Evolutionary conservation across 768 basidiomycete genomes (phyloP).

Genomic region (Lentinula sp.): DNA sequence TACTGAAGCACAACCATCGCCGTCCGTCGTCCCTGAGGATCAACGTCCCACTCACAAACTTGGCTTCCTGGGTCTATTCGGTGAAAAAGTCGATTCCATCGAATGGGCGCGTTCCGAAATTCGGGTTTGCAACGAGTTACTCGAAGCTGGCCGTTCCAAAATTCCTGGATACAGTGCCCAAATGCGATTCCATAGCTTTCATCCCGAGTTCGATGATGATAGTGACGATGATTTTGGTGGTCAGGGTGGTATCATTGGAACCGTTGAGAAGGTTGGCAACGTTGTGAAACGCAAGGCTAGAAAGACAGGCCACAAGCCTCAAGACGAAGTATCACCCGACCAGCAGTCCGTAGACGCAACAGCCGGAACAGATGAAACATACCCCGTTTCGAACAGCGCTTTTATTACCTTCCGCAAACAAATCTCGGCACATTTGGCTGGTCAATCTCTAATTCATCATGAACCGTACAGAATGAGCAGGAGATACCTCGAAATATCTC

Average conservation of each 20-base stretch:
- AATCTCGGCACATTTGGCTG: constrained; percentile 87
- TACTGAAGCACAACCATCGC: not conserved
- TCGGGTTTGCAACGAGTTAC: constrained; percentile 37
- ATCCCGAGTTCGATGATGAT: constrained; percentile 6
- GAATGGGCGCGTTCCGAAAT: constrained; percentile 85
- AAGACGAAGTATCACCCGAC: constrained; percentile 10
- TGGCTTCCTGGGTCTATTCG: constrained; percentile 53
- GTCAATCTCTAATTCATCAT: constrained; percentile 70
- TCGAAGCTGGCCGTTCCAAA: constrained; percentile 43
- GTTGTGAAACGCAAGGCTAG: constrained; percentile 2
- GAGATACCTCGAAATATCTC: constrained; percentile 68
- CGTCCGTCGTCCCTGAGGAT: constrained; percentile 20
- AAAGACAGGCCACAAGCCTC: constrained; percentile 7
- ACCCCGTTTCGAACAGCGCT: constrained; percentile 61
- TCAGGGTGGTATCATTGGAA: constrained; percentile 2
- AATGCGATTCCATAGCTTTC: not conserved
- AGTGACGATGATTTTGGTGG: constrained; percentile 6
- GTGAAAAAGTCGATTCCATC: constrained; percentile 90
- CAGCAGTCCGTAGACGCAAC: constrained; percentile 22
- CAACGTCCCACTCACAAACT: constrained; percentile 80
- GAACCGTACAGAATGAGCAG: constrained; percentile 75
- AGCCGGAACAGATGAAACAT: constrained; percentile 20
- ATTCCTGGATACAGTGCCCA: constrained; percentile 3
- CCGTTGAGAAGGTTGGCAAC: not conserved
- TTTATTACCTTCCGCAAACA: constrained; percentile 92